Percentiles rank a stretch among this genome's conserved stretches.
Evolutionary conservation across 2,329 filamentous ascomycete genomes (phyloP).

Genomic region (Exophiala bonariae): DNA sequence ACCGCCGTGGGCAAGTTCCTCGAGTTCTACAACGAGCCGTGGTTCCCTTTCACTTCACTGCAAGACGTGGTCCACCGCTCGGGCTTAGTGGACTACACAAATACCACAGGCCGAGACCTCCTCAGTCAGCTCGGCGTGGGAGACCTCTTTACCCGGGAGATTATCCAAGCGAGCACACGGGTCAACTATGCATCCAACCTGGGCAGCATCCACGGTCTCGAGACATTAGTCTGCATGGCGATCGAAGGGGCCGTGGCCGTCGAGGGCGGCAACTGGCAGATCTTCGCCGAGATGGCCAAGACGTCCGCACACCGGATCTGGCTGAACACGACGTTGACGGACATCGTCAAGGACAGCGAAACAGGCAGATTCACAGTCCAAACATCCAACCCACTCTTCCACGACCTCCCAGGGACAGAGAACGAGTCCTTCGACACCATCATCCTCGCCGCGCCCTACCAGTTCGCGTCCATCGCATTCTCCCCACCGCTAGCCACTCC

Average conservation of each 20-base stretch:
- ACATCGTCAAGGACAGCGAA: conserved; percentile 52
- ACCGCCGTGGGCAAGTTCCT: conserved; percentile 71
- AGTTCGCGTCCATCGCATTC: conserved; percentile 70
- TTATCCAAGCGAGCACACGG: conserved; percentile 86
- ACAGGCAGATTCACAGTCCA: conserved; percentile 37
- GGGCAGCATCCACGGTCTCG: conserved; percentile 80
- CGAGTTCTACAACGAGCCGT: conserved; percentile 74
- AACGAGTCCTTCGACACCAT: conserved; percentile 68
- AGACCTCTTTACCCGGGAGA: conserved; percentile 69
- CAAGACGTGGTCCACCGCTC: conserved; percentile 67
- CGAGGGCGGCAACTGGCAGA: conserved; percentile 86
- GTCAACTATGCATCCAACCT: conserved; percentile 96
- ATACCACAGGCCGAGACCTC: conserved; percentile 71
- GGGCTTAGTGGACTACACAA: conserved; percentile 66
- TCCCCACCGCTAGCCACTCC: conserved; percentile 42
- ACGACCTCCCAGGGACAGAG: conserved; percentile 8
- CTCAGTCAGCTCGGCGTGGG: conserved; percentile 68
- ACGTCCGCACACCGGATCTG: conserved; percentile 61
- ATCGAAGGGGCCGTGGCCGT: conserved; percentile 80
- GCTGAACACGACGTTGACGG: conserved; percentile 67
- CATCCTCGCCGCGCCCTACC: conserved; percentile 78
- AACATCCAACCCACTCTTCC: conserved; percentile 33
- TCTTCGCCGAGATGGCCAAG: conserved; percentile 80
- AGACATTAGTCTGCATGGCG: conserved; percentile 89
- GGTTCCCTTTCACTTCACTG: conserved; percentile 82